These are phyloP conservation scores for Lodderomyces elongisporus DNA, from an alignment of 1,139 yeast genomes.

Conservation along the genomic window DNA sequence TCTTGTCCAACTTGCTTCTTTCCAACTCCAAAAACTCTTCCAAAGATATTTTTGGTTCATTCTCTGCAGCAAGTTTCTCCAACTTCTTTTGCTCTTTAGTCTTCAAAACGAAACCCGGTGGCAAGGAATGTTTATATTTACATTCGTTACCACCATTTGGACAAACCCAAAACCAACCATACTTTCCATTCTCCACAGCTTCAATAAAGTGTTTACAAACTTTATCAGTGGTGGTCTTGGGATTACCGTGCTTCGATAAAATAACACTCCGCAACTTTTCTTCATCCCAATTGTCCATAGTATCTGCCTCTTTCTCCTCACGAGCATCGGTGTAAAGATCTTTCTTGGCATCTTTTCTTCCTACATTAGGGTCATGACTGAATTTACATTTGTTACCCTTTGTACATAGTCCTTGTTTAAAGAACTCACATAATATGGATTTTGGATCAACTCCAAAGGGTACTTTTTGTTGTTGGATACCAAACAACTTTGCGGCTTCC, in stretches of 20 bases:
- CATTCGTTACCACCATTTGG: conserved; percentile 93
- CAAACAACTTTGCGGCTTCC: conserved; percentile 78
- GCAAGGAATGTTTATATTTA: conserved; percentile 94
- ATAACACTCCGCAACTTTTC: conserved; percentile 86
- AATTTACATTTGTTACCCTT: conserved; percentile 93
- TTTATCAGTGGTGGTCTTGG: conserved; percentile 88
- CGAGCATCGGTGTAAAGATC: conserved; percentile 92
- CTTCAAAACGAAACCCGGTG: conserved; percentile 93
- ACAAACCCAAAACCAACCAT: conserved; percentile 99
- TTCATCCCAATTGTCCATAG: conserved; percentile 98
- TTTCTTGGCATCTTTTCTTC: conserved; percentile 83
- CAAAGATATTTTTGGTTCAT: conserved; percentile 84
- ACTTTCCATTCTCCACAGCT: conserved; percentile 95
- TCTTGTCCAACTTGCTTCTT: conserved; percentile 75
- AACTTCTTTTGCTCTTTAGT: conserved; percentile 92
- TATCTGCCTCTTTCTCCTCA: conserved; percentile 67
- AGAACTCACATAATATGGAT: conserved; percentile 83
- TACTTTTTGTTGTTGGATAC: conserved; percentile 73
- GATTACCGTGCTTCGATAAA: conserved; percentile 89
- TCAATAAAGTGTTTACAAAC: conserved; percentile 93
- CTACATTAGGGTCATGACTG: conserved; percentile 83
- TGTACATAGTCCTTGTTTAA: conserved; percentile 84
- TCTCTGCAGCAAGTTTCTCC: conserved; percentile 80
- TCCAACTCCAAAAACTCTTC: conserved; percentile 96
- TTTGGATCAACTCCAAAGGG: conserved; percentile 99